Evolutionary conservation across 768 basidiomycete genomes (phyloP).

Genomic region (Chalciporus pseudorubinellus): DNA sequence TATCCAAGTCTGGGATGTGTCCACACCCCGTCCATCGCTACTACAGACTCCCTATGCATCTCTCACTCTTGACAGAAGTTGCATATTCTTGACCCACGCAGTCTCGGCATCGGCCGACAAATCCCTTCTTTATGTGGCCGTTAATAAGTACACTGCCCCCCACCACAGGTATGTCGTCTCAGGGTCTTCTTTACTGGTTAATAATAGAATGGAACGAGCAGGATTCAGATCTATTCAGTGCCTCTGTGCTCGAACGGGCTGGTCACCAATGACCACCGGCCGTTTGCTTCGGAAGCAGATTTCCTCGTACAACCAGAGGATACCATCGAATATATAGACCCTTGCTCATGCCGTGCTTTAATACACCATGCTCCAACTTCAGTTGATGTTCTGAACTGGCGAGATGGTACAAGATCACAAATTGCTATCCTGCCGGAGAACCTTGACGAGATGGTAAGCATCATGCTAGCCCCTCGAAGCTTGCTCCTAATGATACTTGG

Average conservation of each 20-base stretch:
- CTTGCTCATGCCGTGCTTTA: constrained; percentile 29
- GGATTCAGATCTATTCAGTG: constrained; percentile 14
- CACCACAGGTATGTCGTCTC: constrained; percentile 11
- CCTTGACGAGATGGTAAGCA: constrained; percentile 34
- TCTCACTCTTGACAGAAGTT: neutral
- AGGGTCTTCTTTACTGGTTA: neutral
- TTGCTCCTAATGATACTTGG: neutral
- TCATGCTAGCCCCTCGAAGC: neutral
- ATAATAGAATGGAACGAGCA: constrained; percentile 1
- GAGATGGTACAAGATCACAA: constrained; percentile 18
- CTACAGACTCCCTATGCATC: neutral
- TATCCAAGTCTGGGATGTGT: constrained; percentile 17
- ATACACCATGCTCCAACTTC: constrained; percentile 26
- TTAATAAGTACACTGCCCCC: neutral
- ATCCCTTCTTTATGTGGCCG: constrained; percentile 19
- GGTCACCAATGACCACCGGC: neutral
- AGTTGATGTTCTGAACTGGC: constrained; percentile 42
- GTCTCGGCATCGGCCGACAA: neutral
- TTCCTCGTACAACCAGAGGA: constrained; percentile 16
- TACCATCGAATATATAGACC: constrained; percentile 37
- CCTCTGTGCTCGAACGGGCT: constrained; percentile 2
- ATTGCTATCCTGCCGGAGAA: constrained; percentile 26
- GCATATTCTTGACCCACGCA: neutral
- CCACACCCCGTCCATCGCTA: neutral
- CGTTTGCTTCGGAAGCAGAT: constrained; percentile 8